A percentile compares a stretch with the other conserved stretches of the same genome.
These are phyloP conservation scores for Jimgerdemannia lactiflua DNA, from an alignment of 192 early-diverging fungal genomes.

Conservation along the genomic window DNA sequence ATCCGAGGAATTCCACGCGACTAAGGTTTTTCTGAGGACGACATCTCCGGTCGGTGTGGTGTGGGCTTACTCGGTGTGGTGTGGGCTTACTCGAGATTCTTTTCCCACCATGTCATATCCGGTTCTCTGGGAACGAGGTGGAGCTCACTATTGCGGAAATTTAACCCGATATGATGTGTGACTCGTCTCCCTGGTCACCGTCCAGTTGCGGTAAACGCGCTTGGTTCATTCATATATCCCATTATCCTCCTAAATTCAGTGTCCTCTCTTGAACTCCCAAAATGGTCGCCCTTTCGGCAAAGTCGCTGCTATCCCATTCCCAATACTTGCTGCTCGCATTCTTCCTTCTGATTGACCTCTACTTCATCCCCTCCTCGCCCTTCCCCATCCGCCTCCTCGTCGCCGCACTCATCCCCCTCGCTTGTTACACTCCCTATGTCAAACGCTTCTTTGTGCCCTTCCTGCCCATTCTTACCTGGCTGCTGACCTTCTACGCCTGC, in stretches of 20 bases:
- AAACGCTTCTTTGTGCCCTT: slow-evolving; percentile 49
- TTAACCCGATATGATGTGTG: no score
- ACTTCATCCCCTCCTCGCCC: slow-evolving; percentile 6
- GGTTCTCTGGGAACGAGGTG: no score
- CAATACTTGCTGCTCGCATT: slow-evolving; percentile 25
- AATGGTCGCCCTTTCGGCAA: not conserved
- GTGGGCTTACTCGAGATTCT: no score
- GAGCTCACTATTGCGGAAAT: no score
- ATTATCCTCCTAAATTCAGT: not conserved
- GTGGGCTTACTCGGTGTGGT: no score
- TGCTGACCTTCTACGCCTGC: slow-evolving; percentile 53
- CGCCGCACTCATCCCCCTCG: not conserved
- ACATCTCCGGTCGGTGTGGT: no score
- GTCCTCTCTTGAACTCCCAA: not conserved
- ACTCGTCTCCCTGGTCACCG: no score
- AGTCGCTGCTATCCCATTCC: not conserved
- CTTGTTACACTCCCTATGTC: slow-evolving; percentile 25
- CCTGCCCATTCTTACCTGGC: slow-evolving; percentile 53
- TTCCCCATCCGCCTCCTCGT: not conserved
- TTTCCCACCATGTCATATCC: no score
- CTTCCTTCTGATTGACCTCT: slow-evolving; percentile 22
- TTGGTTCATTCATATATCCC: not conserved
- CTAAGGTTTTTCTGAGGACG: no score
- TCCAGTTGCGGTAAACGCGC: not conserved
- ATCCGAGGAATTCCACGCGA: no score